These are phyloP conservation scores for Irpex rosettiformis DNA, from an alignment of 1,284 basidiomycete genomes.

Conservation along the genomic window DNA sequence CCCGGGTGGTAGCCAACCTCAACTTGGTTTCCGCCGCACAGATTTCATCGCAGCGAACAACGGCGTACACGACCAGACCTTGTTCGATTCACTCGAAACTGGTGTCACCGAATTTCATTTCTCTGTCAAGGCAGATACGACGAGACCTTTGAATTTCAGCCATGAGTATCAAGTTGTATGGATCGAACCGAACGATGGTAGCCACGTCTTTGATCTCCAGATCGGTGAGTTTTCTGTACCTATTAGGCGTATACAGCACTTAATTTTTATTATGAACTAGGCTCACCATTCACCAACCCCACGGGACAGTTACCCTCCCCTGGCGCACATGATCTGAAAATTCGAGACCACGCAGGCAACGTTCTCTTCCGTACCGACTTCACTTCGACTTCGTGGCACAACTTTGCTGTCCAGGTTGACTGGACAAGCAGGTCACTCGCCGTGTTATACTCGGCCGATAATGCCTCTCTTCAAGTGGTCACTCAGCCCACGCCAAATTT, in stretches of 20 bases:
- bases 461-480: slow-evolving; percentile 35
- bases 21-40: slow-evolving; percentile 55
- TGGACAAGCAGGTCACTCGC: slow-evolving; percentile 49
- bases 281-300: slow-evolving; percentile 52
- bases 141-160: slow-evolving; percentile 42
- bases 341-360: slow-evolving; percentile 50
- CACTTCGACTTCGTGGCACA: slow-evolving; percentile 46
- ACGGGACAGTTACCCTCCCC: slow-evolving; percentile 37
- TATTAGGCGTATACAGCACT: background rate
- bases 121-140: slow-evolving; percentile 45
- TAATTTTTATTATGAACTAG: slow-evolving; percentile 25
- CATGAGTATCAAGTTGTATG: slow-evolving; percentile 66
- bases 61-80: slow-evolving; percentile 32
- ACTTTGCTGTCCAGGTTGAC: slow-evolving; percentile 56
- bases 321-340: slow-evolving; percentile 44
- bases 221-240: slow-evolving; percentile 35
- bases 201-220: slow-evolving; percentile 55
- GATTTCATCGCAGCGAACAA: slow-evolving; percentile 48
- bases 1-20: slow-evolving; percentile 45
- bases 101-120: slow-evolving; percentile 53
- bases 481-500: slow-evolving; percentile 39
- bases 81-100: slow-evolving; percentile 40
- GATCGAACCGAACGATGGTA: slow-evolving; percentile 55
- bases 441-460: slow-evolving; percentile 47
- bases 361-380: slow-evolving; percentile 49